phyloP scores from a whole-genome alignment of 768 basidiomycete genomes.

The Leccinum fibrillosum region DNA sequence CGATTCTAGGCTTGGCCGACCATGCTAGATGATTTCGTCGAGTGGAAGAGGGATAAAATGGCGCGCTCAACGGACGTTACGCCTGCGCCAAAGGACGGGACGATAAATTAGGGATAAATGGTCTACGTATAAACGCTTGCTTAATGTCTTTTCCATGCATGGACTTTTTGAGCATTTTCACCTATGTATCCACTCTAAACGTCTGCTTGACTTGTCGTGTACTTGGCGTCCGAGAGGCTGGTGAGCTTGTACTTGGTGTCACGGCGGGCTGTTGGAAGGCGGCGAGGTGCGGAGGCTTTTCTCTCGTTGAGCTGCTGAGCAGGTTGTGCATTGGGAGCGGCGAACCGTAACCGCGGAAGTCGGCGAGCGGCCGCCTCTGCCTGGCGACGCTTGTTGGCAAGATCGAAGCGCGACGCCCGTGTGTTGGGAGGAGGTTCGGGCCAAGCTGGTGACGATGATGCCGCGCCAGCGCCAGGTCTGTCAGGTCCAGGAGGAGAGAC shows the following conservation, averaged over 20 bases:
- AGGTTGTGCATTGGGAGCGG: slow-evolving; percentile 5
- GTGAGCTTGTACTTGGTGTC: background rate
- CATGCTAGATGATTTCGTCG: slow-evolving; percentile 73
- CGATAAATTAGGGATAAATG: slow-evolving; percentile 9
- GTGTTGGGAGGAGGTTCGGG: background rate
- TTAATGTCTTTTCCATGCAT: slow-evolving; percentile 12
- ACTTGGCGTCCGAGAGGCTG: background rate
- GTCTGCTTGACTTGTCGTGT: background rate
- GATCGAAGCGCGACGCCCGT: slow-evolving; percentile 24
- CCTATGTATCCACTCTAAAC: background rate
- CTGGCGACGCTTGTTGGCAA: slow-evolving; percentile 12
- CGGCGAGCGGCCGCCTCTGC: slow-evolving; percentile 8
- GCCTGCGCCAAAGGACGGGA: slow-evolving; percentile 1
- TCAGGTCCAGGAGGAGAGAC: background rate
- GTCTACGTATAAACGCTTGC: slow-evolving; percentile 10
- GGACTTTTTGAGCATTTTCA: slow-evolving; percentile 6
- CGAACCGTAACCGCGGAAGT: slow-evolving; percentile 23
- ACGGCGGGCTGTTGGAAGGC: background rate
- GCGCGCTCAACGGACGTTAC: slow-evolving; percentile 1
- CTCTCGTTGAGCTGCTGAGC: slow-evolving; percentile 4
- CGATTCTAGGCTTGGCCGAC: slow-evolving; percentile 75
- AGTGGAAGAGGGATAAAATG: slow-evolving; percentile 49
- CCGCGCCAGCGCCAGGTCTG: background rate
- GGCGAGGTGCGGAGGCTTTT: background rate
- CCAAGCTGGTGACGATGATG: background rate